These are phyloP conservation scores for Coemansia guatemalensis DNA, from an alignment of 192 early-diverging fungal genomes.

Conservation along the genomic window DNA sequence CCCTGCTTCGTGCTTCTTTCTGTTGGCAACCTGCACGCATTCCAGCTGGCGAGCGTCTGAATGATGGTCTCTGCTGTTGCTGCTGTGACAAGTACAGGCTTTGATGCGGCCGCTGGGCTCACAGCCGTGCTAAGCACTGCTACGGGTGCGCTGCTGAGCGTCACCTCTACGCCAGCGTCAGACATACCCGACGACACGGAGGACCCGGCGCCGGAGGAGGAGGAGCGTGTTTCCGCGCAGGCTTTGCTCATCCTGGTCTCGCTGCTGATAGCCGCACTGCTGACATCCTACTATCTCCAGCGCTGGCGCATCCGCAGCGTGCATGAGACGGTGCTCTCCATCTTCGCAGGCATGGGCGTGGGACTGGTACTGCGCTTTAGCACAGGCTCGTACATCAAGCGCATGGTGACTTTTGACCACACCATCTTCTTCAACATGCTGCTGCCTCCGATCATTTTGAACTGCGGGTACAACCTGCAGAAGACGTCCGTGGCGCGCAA, in stretches of 20 bases:
- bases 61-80: constrained; percentile 1
- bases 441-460: constrained; percentile 95
- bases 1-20: background rate
- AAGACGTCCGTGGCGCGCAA: constrained; percentile 84
- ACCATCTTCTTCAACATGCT: constrained; percentile 95
- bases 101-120: background rate
- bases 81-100: background rate
- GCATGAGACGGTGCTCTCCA: constrained; percentile 96
- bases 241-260: constrained; percentile 85
- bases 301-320: constrained; percentile 81
- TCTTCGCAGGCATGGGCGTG: constrained; percentile 73
- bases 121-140: constrained; percentile 6
- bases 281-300: constrained; percentile 89
- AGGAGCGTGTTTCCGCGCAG: constrained; percentile 75
- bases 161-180: background rate
- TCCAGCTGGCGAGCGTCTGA: background rate
- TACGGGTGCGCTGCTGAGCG: constrained; percentile 1
- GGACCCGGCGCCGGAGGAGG: constrained; percentile 55
- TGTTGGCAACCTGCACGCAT: background rate
- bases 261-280: constrained; percentile 80
- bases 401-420: constrained; percentile 89
- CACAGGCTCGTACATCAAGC: constrained; percentile 58
- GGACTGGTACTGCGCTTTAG: constrained; percentile 50
- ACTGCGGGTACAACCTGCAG: constrained; percentile 95
- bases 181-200: constrained; percentile 10